A percentile compares a stretch with the other conserved stretches of the same genome.
These are phyloP conservation scores for Chytriomyces sp. DNA, from an alignment of 192 early-diverging fungal genomes.

Conservation along the genomic window DNA sequence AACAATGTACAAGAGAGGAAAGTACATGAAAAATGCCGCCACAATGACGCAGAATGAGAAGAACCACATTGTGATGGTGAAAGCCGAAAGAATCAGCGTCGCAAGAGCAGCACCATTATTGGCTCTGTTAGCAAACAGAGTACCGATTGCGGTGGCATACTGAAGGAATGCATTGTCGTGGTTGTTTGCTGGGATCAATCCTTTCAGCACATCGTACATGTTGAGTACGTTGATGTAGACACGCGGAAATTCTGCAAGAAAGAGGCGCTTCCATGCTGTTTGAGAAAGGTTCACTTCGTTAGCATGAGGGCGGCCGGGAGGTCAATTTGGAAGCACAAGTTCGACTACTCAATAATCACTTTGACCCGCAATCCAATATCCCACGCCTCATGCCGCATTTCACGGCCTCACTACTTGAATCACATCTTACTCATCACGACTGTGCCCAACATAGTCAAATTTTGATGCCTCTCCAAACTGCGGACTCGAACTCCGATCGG, in stretches of 20 bases:
- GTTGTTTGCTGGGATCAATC: slow-evolving; percentile 10
- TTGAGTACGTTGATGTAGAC: slow-evolving; percentile 62
- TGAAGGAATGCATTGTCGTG: slow-evolving; percentile 15
- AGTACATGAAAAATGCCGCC: slow-evolving; percentile 68
- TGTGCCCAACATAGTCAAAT: not conserved
- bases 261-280: slow-evolving; percentile 75
- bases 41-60: slow-evolving; percentile 48
- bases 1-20: slow-evolving; percentile 77
- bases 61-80: slow-evolving; percentile 69
- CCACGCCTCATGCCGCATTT: too few species aligned
- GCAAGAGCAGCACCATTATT: not conserved
- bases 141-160: not conserved
- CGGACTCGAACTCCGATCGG: too few species aligned
- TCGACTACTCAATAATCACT: not conserved
- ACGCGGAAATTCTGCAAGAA: slow-evolving; percentile 82
- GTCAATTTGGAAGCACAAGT: not conserved
- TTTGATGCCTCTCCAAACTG: too few species aligned
- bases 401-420: too few species aligned
- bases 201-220: slow-evolving; percentile 39
- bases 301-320: not conserved
- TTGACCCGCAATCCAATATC: too few species aligned
- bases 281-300: not conserved
- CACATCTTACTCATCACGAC: not conserved
- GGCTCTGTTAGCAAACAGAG: not conserved
- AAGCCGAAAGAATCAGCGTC: slow-evolving; percentile 43